A percentile compares a stretch with the other conserved stretches of the same genome.
Evolutionary conservation across 2,329 filamentous ascomycete species (phyloP).

Genomic region (Apiospora marii): DNA sequence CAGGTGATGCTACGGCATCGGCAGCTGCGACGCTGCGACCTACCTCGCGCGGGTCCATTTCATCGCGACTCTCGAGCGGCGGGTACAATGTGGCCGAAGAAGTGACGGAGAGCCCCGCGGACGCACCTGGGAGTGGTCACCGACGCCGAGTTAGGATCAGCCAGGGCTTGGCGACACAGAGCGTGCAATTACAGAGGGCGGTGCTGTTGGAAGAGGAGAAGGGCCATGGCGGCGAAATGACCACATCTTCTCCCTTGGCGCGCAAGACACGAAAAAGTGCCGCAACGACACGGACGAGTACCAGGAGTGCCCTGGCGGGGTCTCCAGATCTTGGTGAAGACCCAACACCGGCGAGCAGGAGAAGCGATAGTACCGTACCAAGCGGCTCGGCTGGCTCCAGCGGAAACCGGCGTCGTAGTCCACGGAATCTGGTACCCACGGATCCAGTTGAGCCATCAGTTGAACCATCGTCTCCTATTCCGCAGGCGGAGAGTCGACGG

Average conservation of each 20-base stretch:
- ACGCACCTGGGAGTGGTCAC: constrained; percentile 64
- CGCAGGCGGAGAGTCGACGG: constrained; percentile 27
- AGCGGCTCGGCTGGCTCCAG: constrained; percentile 37
- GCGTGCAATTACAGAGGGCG: constrained; percentile 52
- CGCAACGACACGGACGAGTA: constrained; percentile 36
- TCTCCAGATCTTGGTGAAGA: constrained; percentile 30
- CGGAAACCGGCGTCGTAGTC: constrained; percentile 33
- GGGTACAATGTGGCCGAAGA: constrained; percentile 46
- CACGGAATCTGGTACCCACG: constrained; percentile 30
- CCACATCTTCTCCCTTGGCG: constrained; percentile 53
- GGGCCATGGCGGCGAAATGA: constrained; percentile 39
- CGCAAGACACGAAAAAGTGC: constrained; percentile 50
- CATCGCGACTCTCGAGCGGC: constrained; percentile 32
- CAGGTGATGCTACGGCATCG: constrained; percentile 31
- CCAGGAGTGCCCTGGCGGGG: constrained; percentile 31
- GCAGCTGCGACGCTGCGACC: constrained; percentile 30
- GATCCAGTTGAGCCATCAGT: constrained; percentile 29
- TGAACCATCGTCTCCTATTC: constrained; percentile 39
- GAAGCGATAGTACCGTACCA: constrained; percentile 32
- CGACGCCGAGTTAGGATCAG: constrained; percentile 50
- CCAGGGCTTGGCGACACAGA: constrained; percentile 47
- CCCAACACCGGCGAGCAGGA: constrained; percentile 36
- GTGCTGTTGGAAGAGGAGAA: constrained; percentile 46
- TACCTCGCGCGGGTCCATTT: constrained; percentile 32
- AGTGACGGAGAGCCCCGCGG: constrained; percentile 60